Evolutionary conservation across 768 basidiomycete genomes (phyloP).

Genomic region (Mycena olivaceomarginata): DNA sequence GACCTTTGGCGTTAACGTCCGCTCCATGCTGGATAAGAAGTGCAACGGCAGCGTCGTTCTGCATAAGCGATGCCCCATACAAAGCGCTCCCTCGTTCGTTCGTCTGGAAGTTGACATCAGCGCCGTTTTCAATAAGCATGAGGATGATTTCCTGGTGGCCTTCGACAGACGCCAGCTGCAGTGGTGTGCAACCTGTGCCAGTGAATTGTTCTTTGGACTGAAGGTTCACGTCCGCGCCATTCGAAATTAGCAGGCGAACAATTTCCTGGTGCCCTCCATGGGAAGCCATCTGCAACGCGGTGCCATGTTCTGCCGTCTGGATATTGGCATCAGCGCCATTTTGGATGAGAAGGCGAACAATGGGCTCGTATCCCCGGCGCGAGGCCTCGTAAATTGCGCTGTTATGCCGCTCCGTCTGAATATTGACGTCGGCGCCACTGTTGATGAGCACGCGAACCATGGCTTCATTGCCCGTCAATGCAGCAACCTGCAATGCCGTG

Average conservation of each 20-base stretch:
- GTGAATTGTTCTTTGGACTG: too few relatives aligned
- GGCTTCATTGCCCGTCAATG: background rate
- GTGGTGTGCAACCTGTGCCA: background rate
- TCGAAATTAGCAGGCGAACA: background rate
- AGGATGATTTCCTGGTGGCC: constrained; percentile 12
- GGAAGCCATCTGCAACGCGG: background rate
- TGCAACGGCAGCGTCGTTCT: background rate
- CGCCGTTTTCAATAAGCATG: constrained; percentile 14
- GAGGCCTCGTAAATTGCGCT: background rate
- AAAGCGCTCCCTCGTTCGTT: constrained; percentile 13
- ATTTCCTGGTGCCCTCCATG: background rate
- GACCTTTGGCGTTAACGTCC: constrained; percentile 11
- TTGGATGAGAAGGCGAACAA: background rate
- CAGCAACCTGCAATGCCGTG: background rate
- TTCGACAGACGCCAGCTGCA: constrained; percentile 10
- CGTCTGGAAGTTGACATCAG: constrained; percentile 8
- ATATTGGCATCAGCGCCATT: background rate
- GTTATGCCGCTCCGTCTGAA: background rate
- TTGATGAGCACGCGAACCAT: background rate
- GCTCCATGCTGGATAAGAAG: constrained; percentile 5
- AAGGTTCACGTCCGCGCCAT: background rate
- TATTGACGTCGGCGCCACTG: background rate
- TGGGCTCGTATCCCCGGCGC: background rate
- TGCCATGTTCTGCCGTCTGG: background rate
- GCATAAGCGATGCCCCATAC: too few relatives aligned